A percentile compares a stretch with the other conserved stretches of the same genome.
Conservation (phyloP, 768 basidiomycete species). For the Tubosaeta brunneosetosa region DNA sequence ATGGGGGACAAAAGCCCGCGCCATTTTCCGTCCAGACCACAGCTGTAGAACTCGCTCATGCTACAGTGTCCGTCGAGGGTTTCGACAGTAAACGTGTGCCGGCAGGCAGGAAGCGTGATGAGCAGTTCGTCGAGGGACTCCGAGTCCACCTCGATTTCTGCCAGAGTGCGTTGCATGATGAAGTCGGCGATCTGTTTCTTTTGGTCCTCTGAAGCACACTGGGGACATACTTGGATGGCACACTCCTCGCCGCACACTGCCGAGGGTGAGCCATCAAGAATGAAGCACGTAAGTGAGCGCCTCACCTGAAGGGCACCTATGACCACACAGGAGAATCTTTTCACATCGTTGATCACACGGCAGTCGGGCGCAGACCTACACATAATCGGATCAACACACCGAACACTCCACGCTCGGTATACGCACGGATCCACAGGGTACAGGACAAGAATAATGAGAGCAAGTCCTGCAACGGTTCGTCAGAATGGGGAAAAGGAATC, state of each 20-base stretch:
- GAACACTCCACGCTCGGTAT: neutral
- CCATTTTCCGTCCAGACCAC: slow-evolving; percentile 37
- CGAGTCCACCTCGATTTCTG: slow-evolving; percentile 41
- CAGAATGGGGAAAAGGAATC: neutral
- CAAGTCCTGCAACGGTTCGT: slow-evolving; percentile 42
- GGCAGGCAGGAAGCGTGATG: slow-evolving; percentile 60
- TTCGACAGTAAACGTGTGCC: slow-evolving; percentile 67
- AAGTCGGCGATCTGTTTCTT: slow-evolving; percentile 52
- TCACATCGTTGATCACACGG: slow-evolving; percentile 59
- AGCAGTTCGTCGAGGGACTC: slow-evolving; percentile 44
- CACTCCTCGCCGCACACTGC: slow-evolving; percentile 70
- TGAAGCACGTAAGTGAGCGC: neutral
- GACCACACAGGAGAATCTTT: slow-evolving; percentile 51
- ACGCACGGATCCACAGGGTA: slow-evolving; percentile 67
- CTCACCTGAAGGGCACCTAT: slow-evolving; percentile 63
- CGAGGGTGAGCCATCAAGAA: slow-evolving; percentile 2
- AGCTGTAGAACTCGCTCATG: slow-evolving; percentile 48
- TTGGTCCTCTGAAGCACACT: slow-evolving; percentile 40
- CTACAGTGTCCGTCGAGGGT: slow-evolving; percentile 59
- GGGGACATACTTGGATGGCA: slow-evolving; percentile 46
- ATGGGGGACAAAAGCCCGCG: slow-evolving; percentile 39
- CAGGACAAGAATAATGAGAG: slow-evolving; percentile 48
- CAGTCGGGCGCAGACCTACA: slow-evolving; percentile 57
- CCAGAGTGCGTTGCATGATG: slow-evolving; percentile 46
- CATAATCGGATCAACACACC: neutral